Evolutionary conservation across 257 asterid genomes (phyloP), one percentile per base, ranked within the genome.

Genomic region (Handroanthus guayacan): DNA sequence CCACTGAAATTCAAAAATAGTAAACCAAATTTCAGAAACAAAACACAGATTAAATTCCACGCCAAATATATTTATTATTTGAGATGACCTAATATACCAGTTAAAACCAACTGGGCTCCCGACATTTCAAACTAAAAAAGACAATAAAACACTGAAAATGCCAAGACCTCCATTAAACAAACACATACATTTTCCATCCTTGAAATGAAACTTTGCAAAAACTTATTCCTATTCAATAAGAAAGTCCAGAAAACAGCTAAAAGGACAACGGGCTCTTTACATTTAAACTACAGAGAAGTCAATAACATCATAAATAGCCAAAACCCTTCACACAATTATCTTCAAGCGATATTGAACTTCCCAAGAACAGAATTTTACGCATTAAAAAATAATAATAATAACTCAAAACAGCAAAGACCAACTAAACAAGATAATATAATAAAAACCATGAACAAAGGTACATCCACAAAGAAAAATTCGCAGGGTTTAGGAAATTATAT

Each of bases 1-100:
- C 83, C 76, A 75, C 99, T 92, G 86, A 67, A 72, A 79, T 75
- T 75, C 16, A 57, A 71, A 55, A 65, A 45, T 9, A 73, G 17
- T 3, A 72, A 61, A 36, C 25, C 50, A 34, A 69, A 73, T 64
- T 31, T 13, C 9, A 18, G 12, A 64, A 48, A 1, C 2, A 58
- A 31, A 12, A 52, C 37, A 18, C 54, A 38, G 7, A 64, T 31
- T 20, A 71, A 50, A 64, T 9, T 4, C 48, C 71, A 36, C 45
- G 43, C 54, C 51, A 39, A 41, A 31, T 45, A 41, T 43, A 72
- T 10, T 2, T 14, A 10, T 37, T 12, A 71, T 51, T 34, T 13
- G 43, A 51, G 54, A 47, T 41, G n/a, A 72, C 69, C 10, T 55
- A 20, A 6, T 44, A 14, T 6, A 52, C 56, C 43, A 17, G 37